phyloP scores from a whole-genome alignment of 2,329 filamentous ascomycete genomes.

The Sclerotinia subarctica region DNA sequence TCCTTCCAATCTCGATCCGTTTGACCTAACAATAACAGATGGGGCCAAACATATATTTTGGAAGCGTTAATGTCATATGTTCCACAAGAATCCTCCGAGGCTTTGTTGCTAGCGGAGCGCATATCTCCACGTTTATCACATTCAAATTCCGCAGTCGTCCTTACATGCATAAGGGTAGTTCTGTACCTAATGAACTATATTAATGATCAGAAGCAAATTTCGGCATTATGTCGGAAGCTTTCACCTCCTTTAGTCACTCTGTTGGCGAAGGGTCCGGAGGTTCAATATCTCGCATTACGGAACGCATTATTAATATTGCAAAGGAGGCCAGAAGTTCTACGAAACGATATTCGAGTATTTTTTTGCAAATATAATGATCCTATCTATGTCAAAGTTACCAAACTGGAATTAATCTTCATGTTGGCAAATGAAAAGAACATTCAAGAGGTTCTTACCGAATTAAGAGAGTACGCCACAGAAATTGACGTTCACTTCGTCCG shows the following conservation, averaged over 20 bases:
- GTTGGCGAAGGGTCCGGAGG: constrained; percentile 91
- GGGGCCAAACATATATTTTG: constrained; percentile 98
- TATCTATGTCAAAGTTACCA: constrained; percentile 99
- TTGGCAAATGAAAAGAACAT: constrained; percentile 94
- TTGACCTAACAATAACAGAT: constrained; percentile 51
- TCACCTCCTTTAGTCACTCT: constrained; percentile 93
- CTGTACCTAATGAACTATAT: constrained; percentile 99
- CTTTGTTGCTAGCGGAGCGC: constrained; percentile 83
- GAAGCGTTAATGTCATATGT: constrained; percentile 98
- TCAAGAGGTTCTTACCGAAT: constrained; percentile 86
- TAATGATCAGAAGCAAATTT: constrained; percentile 82
- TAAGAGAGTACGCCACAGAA: constrained; percentile 95
- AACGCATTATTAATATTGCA: constrained; percentile 95
- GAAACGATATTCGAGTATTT: constrained; percentile 97
- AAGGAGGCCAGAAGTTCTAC: constrained; percentile 83
- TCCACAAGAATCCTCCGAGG: constrained; percentile 85
- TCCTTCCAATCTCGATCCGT: background rate
- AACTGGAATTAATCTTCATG: constrained; percentile 98
- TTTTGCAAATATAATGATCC: constrained; percentile 99
- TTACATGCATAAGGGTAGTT: constrained; percentile 94
- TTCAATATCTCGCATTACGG: constrained; percentile 93
- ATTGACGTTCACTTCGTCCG: constrained; percentile 99
- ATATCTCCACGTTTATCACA: constrained; percentile 95
- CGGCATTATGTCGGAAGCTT: constrained; percentile 82
- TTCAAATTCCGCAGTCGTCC: constrained; percentile 91